Conservation (phyloP, 805 yeast genomes). For the Candida silvatica region DNA sequence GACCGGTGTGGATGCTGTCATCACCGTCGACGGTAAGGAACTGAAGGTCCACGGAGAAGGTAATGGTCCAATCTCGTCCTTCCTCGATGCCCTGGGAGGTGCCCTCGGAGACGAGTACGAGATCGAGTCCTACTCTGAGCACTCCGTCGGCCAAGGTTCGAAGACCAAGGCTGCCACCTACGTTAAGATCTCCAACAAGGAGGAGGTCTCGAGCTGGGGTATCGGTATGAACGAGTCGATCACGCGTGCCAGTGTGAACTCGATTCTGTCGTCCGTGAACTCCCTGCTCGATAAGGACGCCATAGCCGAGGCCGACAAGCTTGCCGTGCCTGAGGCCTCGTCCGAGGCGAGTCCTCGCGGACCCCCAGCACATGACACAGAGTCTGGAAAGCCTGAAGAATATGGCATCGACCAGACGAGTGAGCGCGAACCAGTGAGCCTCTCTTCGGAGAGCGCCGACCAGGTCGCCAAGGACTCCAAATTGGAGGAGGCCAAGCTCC, state of each 20-base stretch:
- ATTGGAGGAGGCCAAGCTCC: too few species aligned
- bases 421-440: too few species aligned
- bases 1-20: slow-evolving; percentile 34
- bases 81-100: slow-evolving; percentile 53
- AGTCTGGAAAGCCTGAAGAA: too few species aligned
- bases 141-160: slow-evolving; percentile 65
- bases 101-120: slow-evolving; percentile 46
- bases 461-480: too few species aligned
- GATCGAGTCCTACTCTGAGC: slow-evolving; percentile 63
- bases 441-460: too few species aligned
- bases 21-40: slow-evolving; percentile 26
- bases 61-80: slow-evolving; percentile 74
- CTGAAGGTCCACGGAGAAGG: slow-evolving; percentile 47
- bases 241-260: slow-evolving; percentile 71
- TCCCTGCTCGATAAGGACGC: slow-evolving; percentile 8
- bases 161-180: slow-evolving; percentile 69
- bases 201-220: slow-evolving; percentile 55
- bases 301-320: background rate
- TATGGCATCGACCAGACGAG: too few species aligned
- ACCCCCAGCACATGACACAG: too few species aligned
- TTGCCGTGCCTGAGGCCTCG: too few species aligned
- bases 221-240: slow-evolving; percentile 90
- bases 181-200: slow-evolving; percentile 30
- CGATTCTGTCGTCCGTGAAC: slow-evolving; percentile 60
- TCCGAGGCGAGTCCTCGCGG: too few species aligned